A percentile compares a stretch with the other conserved stretches of the same genome.
Evolutionary conservation across 1,139 yeast species (phyloP).

Genomic region (Debaryomyces sp.): DNA sequence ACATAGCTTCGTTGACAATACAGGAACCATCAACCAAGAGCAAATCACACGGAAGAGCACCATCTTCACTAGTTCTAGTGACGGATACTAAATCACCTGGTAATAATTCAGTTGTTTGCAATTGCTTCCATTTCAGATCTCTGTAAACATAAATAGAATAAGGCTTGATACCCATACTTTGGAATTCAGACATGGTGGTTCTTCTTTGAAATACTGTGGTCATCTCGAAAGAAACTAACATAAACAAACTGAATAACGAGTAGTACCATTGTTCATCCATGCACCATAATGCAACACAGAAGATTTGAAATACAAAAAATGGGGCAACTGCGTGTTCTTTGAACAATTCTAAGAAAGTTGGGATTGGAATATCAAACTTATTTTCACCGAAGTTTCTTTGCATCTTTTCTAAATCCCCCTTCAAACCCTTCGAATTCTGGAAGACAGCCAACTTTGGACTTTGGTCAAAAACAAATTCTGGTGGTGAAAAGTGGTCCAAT

Average conservation of each 20-base stretch:
- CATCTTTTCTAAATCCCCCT: conserved; percentile 57
- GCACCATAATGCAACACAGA: conserved; percentile 94
- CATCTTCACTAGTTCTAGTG: conserved; percentile 85
- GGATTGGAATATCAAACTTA: conserved; percentile 92
- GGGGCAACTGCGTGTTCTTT: conserved; percentile 99
- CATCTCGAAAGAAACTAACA: conserved; percentile 91
- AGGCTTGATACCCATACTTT: conserved; percentile 97
- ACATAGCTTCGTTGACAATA: conserved; percentile 96
- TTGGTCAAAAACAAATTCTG: conserved; percentile 73
- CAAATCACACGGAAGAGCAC: conserved; percentile 96
- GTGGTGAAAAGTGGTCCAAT: conserved; percentile 69
- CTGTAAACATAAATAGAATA: conserved; percentile 76
- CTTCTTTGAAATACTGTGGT: conserved; percentile 96
- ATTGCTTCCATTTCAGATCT: conserved; percentile 66
- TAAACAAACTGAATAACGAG: conserved; percentile 86
- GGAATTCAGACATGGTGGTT: conserved; percentile 90
- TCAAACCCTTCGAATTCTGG: conserved; percentile 65
- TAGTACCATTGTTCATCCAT: conserved; percentile 98
- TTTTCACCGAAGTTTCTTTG: conserved; percentile 77
- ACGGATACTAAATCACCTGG: conserved; percentile 94
- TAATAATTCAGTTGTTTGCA: conserved; percentile 73
- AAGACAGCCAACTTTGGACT: conserved; percentile 59
- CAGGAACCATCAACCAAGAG: conserved; percentile 84
- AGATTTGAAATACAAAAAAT: conserved; percentile 92
- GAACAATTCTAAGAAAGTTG: conserved; percentile 86